Evolutionary conservation across 306 rosid species (phyloP).

Genomic region (Oemleria cerasiformis): DNA sequence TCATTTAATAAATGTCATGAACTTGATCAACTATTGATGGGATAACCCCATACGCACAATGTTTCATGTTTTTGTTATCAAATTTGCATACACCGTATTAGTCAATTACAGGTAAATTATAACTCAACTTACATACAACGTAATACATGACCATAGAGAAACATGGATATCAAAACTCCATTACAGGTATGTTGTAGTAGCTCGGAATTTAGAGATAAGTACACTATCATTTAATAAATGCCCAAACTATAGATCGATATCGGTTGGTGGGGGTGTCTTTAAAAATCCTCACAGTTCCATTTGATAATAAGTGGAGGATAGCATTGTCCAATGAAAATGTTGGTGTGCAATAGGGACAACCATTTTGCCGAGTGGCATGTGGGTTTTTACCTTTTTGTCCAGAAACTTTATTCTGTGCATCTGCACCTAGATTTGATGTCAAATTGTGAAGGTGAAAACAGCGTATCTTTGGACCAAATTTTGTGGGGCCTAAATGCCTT

Average conservation of each 20-base stretch:
- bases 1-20: background rate
- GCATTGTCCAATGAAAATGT: background rate
- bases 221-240: background rate
- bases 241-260: background rate
- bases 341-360: constrained; percentile 6
- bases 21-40: constrained; percentile 16
- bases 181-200: no score
- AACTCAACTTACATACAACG: no score
- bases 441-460: constrained; percentile 13
- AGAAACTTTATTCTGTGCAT: constrained; percentile 18
- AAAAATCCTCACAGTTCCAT: background rate
- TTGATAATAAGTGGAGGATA: background rate
- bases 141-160: no score
- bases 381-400: constrained; percentile 5
- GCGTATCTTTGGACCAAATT: constrained; percentile 29
- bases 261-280: background rate
- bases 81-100: background rate
- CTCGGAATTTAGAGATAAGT: background rate
- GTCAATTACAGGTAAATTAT: no score
- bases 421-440: background rate
- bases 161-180: no score
- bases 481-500: constrained; percentile 33
- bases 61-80: constrained; percentile 2
- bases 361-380: constrained; percentile 3
- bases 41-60: constrained; percentile 15